A percentile compares a stretch with the other conserved stretches of the same genome.
phyloP scores from a whole-genome alignment of 2,329 filamentous ascomycete species.

The Microascus cirrosus region DNA sequence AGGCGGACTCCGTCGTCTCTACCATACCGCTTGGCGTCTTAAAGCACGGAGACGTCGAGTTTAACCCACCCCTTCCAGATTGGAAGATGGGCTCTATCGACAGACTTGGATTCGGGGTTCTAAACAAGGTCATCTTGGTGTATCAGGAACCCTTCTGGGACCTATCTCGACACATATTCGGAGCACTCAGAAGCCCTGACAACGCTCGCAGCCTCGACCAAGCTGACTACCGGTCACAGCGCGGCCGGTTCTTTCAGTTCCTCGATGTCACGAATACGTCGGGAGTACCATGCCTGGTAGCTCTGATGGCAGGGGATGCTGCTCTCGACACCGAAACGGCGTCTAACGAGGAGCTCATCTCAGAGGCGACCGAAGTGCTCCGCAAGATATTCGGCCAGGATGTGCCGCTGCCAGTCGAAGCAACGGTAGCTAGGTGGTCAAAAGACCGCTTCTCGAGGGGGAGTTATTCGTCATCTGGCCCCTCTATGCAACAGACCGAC shows the following conservation, averaged over 20 bases:
- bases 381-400: conserved; percentile 59
- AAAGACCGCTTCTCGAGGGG: conserved; percentile 85
- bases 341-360: conserved; percentile 63
- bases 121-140: conserved; percentile 92
- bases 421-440: conserved; percentile 86
- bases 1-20: conserved; percentile 84
- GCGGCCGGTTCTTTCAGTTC: conserved; percentile 95
- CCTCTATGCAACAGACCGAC: conserved; percentile 71
- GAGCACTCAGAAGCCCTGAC: conserved; percentile 66
- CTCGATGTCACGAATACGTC: conserved; percentile 91
- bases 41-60: conserved; percentile 71
- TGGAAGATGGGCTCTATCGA: conserved; percentile 76
- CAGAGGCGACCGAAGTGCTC: conserved; percentile 70
- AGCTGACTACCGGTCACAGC: conserved; percentile 63
- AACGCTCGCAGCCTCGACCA: conserved; percentile 63
- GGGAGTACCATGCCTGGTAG: conserved; percentile 77
- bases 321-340: conserved; percentile 77
- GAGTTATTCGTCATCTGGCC: conserved; percentile 89
- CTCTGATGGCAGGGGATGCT: conserved; percentile 90
- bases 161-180: conserved; percentile 81
- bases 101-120: conserved; percentile 79
- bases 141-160: conserved; percentile 92
- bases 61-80: conserved; percentile 77
- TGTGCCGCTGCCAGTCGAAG: conserved; percentile 72
- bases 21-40: conserved; percentile 86